Conservation (phyloP, 352 stramenopile genomes). For the Globisporangium nagaii region DNA sequence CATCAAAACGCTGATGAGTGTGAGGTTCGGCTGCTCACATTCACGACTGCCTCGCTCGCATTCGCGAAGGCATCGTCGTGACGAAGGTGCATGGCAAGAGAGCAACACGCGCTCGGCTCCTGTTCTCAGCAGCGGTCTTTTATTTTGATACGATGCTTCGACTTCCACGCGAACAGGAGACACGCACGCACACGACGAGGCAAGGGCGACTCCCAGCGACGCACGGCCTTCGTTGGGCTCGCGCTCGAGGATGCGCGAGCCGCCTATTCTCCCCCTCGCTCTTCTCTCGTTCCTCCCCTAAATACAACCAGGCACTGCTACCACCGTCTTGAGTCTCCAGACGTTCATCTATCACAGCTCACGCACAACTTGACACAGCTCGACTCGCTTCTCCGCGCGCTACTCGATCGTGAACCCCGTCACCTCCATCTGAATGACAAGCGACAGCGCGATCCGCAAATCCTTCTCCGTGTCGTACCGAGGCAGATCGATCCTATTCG, state of each 20-base stretch:
- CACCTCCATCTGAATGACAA: constrained; percentile 86
- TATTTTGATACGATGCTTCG: not conserved
- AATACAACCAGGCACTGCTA: constrained; percentile 3
- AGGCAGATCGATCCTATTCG: constrained; percentile 64
- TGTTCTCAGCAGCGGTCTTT: not conserved
- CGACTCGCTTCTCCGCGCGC: not conserved
- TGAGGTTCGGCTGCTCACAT: too few relatives aligned
- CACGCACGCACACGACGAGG: not conserved
- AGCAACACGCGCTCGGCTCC: too few relatives aligned
- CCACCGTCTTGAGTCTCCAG: not conserved
- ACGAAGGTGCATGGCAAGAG: too few relatives aligned
- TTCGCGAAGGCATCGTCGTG: too few relatives aligned
- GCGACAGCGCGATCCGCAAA: constrained; percentile 66
- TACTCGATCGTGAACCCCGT: constrained; percentile 86
- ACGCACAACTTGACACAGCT: not conserved
- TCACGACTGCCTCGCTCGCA: too few relatives aligned
- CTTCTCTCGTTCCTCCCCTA: constrained; percentile 4
- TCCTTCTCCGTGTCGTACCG: constrained; percentile 75
- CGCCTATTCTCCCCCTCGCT: too few relatives aligned
- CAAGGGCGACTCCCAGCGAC: not conserved
- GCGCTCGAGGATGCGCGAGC: too few relatives aligned
- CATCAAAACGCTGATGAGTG: too few relatives aligned
- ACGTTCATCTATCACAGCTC: constrained; percentile 2
- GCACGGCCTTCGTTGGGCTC: too few relatives aligned
- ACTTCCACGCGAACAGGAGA: not conserved